phyloP scores from a whole-genome alignment of 164 flowering plant species.

The Vitis rotundifolia region DNA sequence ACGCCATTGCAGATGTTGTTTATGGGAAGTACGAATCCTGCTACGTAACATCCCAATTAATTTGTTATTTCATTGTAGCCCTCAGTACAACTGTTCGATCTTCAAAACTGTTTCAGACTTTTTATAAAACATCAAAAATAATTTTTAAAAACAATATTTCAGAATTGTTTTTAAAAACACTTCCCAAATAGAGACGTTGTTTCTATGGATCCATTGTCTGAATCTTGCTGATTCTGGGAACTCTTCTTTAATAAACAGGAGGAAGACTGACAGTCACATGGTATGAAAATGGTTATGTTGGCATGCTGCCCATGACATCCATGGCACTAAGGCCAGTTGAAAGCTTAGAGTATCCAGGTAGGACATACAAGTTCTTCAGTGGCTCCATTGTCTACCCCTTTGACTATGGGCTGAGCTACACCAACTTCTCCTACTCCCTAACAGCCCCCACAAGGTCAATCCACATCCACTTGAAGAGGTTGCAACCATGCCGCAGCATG shows the following conservation, averaged over 20 bases:
- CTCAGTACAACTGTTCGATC: too few relatives aligned
- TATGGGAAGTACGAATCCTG: conserved; percentile 14
- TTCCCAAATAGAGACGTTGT: too few relatives aligned
- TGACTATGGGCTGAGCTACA: conserved; percentile 33
- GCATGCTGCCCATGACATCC: conserved; percentile 32
- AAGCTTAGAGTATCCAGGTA: conserved; percentile 31
- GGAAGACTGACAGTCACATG: conserved; percentile 18
- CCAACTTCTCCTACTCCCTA: conserved; percentile 20
- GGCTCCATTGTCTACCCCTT: conserved; percentile 31
- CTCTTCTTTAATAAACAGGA: conserved; percentile 7
- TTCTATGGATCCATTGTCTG: too few relatives aligned
- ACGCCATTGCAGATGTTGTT: conserved; percentile 27
- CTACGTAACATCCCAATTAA: too few relatives aligned
- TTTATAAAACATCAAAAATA: too few relatives aligned
- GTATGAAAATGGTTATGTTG: conserved; percentile 10
- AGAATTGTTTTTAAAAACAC: too few relatives aligned
- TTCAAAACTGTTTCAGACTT: too few relatives aligned
- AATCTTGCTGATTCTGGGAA: too few relatives aligned
- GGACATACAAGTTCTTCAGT: conserved; percentile 34
- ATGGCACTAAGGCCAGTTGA: conserved; percentile 29
- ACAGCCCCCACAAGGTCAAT: background rate
- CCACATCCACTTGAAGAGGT: too few relatives aligned
- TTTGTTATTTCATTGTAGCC: too few relatives aligned
- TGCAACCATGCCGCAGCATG: too few relatives aligned
- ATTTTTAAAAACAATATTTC: too few relatives aligned